Evolutionary conservation across 805 yeast species (phyloP).

Genomic region (Wickerhamiella galacta): DNA sequence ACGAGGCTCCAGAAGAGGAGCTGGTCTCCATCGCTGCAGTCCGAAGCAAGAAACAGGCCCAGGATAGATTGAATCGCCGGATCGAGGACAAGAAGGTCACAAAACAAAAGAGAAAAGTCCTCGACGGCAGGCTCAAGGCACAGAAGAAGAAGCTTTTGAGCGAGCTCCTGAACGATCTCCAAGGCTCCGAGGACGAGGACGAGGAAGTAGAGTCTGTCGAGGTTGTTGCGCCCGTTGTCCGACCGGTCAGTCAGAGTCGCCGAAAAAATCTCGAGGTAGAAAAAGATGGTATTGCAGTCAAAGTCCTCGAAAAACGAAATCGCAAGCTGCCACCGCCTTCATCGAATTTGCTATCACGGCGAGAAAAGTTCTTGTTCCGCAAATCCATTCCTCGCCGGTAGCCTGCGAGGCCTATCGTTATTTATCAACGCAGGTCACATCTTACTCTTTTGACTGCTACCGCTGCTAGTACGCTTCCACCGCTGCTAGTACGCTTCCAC

Average conservation of each 20-base stretch:
- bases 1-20: constrained; percentile 25
- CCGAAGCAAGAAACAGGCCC: constrained; percentile 3
- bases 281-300: constrained; percentile 15
- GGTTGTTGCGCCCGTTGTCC: constrained; percentile 4
- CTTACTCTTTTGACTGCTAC: too few relatives aligned
- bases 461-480: too few relatives aligned
- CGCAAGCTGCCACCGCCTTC: constrained; percentile 18
- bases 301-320: constrained; percentile 11
- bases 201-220: constrained; percentile 6
- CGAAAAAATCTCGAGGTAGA: constrained; percentile 6
- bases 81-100: constrained; percentile 5
- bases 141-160: constrained; percentile 15
- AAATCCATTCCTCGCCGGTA: constrained; percentile 3
- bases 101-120: constrained; percentile 17
- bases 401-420: too few relatives aligned
- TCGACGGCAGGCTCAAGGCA: constrained; percentile 14
- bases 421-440: too few relatives aligned
- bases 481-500: too few relatives aligned
- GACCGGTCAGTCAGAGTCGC: constrained; percentile 1
- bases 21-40: constrained; percentile 13
- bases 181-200: constrained; percentile 6
- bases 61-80: constrained; percentile 7
- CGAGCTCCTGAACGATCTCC: constrained; percentile 14
- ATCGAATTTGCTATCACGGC: constrained; percentile 6
- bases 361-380: constrained; percentile 18